A percentile compares a stretch with the other conserved stretches of the same genome.
These are phyloP conservation scores for Fusarium stilboides DNA, from an alignment of 2,329 filamentous ascomycete genomes.

Conservation along the genomic window DNA sequence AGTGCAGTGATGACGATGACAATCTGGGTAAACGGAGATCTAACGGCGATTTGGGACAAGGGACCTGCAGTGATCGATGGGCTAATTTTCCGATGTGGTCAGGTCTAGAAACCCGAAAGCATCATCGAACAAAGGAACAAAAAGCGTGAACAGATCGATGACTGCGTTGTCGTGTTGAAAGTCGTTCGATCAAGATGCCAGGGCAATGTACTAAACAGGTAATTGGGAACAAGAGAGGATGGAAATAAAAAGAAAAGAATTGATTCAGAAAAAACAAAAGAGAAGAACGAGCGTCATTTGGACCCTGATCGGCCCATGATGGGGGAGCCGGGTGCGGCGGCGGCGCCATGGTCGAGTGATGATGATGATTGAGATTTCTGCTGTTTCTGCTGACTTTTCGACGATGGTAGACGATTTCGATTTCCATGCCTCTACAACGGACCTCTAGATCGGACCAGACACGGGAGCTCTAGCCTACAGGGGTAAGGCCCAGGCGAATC, in stretches of 20 bases:
- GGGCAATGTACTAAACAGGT: slow-evolving; percentile 4
- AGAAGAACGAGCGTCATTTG: not conserved
- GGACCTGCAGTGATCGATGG: slow-evolving; percentile 32
- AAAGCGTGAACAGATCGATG: not conserved
- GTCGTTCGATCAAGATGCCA: slow-evolving; percentile 11
- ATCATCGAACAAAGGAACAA: slow-evolving; percentile 8
- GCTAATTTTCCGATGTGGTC: slow-evolving; percentile 20
- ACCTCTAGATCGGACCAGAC: slow-evolving; percentile 49
- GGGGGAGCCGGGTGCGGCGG: slow-evolving; percentile 17
- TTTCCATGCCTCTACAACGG: slow-evolving; percentile 41
- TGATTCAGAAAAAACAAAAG: not conserved
- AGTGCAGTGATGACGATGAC: slow-evolving; percentile 22
- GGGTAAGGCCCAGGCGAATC: slow-evolving; percentile 31
- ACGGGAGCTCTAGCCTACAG: slow-evolving; percentile 42
- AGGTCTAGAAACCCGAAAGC: slow-evolving; percentile 17
- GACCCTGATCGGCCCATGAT: slow-evolving; percentile 30
- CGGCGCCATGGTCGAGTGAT: slow-evolving; percentile 12
- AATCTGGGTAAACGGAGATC: slow-evolving; percentile 13
- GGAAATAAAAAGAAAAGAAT: not conserved
- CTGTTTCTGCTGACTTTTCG: slow-evolving; percentile 4
- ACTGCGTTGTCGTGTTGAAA: not conserved
- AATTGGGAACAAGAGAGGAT: not conserved
- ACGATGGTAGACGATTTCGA: slow-evolving; percentile 46
- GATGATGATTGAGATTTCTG: slow-evolving; percentile 12
- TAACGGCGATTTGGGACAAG: slow-evolving; percentile 25